Percentiles rank a stretch among this genome's conserved stretches.
These are phyloP conservation scores for Actinomucor elegans DNA, from an alignment of 371 early-diverging fungal genomes.

Conservation along the genomic window DNA sequence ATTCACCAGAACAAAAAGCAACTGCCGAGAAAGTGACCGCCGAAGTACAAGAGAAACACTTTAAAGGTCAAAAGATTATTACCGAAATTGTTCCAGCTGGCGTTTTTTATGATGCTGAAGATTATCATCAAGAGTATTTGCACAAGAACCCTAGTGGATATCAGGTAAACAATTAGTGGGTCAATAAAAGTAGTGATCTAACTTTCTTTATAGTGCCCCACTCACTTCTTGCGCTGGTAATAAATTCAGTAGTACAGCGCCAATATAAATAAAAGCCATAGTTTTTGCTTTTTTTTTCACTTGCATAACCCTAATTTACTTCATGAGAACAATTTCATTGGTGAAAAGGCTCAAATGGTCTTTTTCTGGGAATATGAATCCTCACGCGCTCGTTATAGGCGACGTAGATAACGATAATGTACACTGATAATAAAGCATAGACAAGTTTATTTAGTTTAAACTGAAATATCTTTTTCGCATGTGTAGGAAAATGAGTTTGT, in stretches of 20 bases:
- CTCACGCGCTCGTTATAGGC: slow-evolving; percentile 78
- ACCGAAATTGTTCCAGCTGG: slow-evolving; percentile 75
- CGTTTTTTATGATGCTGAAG: slow-evolving; percentile 86
- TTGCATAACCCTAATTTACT: too few relatives aligned
- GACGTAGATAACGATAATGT: slow-evolving; percentile 83
- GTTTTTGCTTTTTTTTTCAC: too few relatives aligned
- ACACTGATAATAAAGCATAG: slow-evolving; percentile 10
- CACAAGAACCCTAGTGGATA: slow-evolving; percentile 45
- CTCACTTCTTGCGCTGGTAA: slow-evolving; percentile 35
- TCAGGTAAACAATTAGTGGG: slow-evolving; percentile 28
- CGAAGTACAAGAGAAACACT: slow-evolving; percentile 59
- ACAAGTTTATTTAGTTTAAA: not conserved
- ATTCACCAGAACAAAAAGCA: slow-evolving; percentile 67
- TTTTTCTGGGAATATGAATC: slow-evolving; percentile 81
- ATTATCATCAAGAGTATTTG: slow-evolving; percentile 75
- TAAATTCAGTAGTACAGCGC: too few relatives aligned
- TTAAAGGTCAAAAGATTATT: slow-evolving; percentile 59
- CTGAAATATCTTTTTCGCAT: not conserved
- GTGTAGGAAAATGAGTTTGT: slow-evolving; percentile 80
- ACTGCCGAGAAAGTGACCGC: slow-evolving; percentile 69
- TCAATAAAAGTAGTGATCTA: too few relatives aligned
- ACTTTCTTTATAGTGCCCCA: slow-evolving; percentile 24
- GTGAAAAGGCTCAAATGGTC: slow-evolving; percentile 76
- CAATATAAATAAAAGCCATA: too few relatives aligned
- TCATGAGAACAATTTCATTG: slow-evolving; percentile 70